phyloP scores from a whole-genome alignment of 371 early-diverging fungal genomes.

The Apophysomyces trapeziformis region DNA sequence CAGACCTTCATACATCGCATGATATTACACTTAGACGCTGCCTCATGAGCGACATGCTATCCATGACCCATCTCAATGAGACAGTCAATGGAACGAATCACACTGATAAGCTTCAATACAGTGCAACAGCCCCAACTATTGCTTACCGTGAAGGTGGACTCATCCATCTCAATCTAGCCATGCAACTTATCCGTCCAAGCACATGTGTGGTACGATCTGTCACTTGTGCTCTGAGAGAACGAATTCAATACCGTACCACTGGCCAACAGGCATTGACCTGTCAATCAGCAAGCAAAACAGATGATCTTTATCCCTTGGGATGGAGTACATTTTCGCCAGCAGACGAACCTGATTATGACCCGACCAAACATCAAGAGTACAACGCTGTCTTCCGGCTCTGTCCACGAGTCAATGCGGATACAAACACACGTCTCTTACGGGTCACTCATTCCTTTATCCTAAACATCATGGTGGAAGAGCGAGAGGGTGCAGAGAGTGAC shows the following conservation, averaged over 20 bases:
- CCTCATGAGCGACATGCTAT: slow-evolving; percentile 32
- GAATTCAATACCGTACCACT: slow-evolving; percentile 48
- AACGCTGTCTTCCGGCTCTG: slow-evolving; percentile 36
- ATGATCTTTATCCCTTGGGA: slow-evolving; percentile 34
- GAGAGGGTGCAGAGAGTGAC: neutral
- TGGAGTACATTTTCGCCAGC: slow-evolving; percentile 33
- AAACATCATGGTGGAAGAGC: slow-evolving; percentile 31
- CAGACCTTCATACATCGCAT: slow-evolving; percentile 35
- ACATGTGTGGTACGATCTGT: slow-evolving; percentile 38
- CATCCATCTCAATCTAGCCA: slow-evolving; percentile 39
- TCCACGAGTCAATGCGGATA: slow-evolving; percentile 40
- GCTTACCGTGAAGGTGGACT: slow-evolving; percentile 54
- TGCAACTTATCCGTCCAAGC: slow-evolving; percentile 39
- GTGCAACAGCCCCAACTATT: slow-evolving; percentile 47
- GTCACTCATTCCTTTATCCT: slow-evolving; percentile 32
- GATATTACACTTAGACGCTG: slow-evolving; percentile 46
- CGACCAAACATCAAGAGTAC: slow-evolving; percentile 25
- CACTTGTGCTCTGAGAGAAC: slow-evolving; percentile 50
- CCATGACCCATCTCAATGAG: slow-evolving; percentile 31
- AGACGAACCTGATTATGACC: neutral
- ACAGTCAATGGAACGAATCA: slow-evolving; percentile 36
- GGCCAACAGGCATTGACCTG: slow-evolving; percentile 16
- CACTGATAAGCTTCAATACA: slow-evolving; percentile 34
- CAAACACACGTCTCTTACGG: slow-evolving; percentile 24
- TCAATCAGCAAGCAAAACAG: slow-evolving; percentile 17